Evolutionary conservation across 139 green algal genomes (phyloP), one percentile per base, ranked within the genome.

Genomic region (Yamagishiella unicocca): DNA sequence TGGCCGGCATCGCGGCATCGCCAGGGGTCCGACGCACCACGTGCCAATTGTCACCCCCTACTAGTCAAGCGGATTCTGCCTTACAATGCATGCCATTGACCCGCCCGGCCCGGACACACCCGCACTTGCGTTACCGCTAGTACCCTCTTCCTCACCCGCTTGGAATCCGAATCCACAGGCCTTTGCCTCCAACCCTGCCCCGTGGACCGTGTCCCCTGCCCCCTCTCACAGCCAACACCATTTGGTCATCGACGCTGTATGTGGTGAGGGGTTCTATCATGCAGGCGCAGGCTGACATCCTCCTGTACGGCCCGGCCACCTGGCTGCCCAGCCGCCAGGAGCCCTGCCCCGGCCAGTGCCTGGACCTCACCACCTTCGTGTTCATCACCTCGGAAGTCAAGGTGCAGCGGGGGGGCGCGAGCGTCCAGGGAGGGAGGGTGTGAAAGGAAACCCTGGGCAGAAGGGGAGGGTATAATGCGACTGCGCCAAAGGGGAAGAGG

Each of bases 291-390:
- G 5, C 14, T 2, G 64, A 46, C 45, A 77, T 77, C 31, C 43
- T 8, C 37, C 66, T 3, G 6, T 86, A 42, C 66, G 80, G 80
- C 43, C 12, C 80, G 1, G 64, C 62, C 42, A 87, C 76, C 24
- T 91, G 88, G 88, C 62, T 83, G 27, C 82, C 88, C 17, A 78
- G n/a, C 22, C 24, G 31, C 53, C 50, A 62, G 29, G 14, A 45
- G 67, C 88, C 88, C 0, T 91, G 88, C 83, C 88, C 88, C 2
- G 76, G 83, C 19, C 75, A 92, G 77, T 92, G 88, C 83, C 81
- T 89, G n/a, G 80, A 89, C 83, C 88, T 92, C 25, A 89, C 68
- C 4, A 38, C 58, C 22, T 84, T 89, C 37, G 24, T 4, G 2
- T 92, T 92, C 83, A 80, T 92, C 14, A 19, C 62, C 75, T 55